A percentile compares a stretch with the other conserved stretches of the same genome.
phyloP scores from a whole-genome alignment of 495 filamentous ascomycete species.

The Lepraria neglecta region DNA sequence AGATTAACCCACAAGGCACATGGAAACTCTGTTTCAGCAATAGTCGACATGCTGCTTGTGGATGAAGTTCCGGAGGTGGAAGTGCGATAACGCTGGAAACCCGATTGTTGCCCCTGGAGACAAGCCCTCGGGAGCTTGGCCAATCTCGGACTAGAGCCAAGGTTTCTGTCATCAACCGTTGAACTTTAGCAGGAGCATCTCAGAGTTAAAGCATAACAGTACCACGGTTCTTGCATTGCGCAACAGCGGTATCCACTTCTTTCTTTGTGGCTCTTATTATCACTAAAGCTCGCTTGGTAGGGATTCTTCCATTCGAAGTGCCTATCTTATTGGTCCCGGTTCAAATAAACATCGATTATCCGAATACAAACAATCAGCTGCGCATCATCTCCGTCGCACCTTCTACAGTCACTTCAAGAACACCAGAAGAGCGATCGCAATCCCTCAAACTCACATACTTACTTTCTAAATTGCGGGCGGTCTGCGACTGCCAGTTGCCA shows the following conservation, averaged over 20 bases:
- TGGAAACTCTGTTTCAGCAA: slow-evolving; percentile 53
- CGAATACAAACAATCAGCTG: slow-evolving; percentile 9
- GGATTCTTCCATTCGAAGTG: background rate
- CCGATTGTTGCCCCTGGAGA: slow-evolving; percentile 10
- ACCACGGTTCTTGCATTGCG: slow-evolving; percentile 7
- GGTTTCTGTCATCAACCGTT: background rate
- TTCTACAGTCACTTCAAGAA: background rate
- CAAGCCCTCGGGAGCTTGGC: slow-evolving; percentile 8
- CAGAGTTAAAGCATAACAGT: slow-evolving; percentile 11
- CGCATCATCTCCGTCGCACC: slow-evolving; percentile 9
- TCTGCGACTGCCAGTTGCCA: slow-evolving; percentile 19
- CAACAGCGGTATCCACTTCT: background rate
- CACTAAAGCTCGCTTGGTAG: background rate
- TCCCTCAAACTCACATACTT: background rate
- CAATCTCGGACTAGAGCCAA: background rate
- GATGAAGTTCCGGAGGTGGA: background rate
- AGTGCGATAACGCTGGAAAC: slow-evolving; percentile 6
- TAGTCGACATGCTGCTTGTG: slow-evolving; percentile 23
- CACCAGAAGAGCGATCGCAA: background rate
- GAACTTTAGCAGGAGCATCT: background rate
- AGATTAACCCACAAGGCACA: slow-evolving; percentile 57
- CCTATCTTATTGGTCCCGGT: background rate
- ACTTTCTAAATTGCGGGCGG: background rate
- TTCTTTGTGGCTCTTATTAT: slow-evolving; percentile 11
- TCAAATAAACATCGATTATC: slow-evolving; percentile 1